phyloP scores from a whole-genome alignment of 306 rosid species.

The Begonia loranthoides region DNA sequence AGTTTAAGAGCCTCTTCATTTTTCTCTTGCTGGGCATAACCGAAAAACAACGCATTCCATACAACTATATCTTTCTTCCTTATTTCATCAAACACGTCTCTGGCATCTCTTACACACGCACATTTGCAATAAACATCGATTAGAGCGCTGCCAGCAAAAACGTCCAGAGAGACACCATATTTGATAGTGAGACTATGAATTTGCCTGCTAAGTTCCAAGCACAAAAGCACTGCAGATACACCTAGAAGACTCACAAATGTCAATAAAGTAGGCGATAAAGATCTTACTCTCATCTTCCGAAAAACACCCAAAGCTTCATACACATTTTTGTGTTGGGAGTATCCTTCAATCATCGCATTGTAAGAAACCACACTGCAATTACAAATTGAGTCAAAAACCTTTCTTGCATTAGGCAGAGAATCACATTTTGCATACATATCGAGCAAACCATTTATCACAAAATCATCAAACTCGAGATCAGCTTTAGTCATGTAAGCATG shows the following conservation, averaged over 20 bases:
- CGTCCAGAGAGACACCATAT: slow-evolving; percentile 53
- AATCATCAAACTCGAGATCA: slow-evolving; percentile 46
- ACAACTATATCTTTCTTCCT: slow-evolving; percentile 60
- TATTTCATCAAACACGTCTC: slow-evolving; percentile 60
- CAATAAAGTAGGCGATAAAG: slow-evolving; percentile 42
- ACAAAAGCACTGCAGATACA: slow-evolving; percentile 41
- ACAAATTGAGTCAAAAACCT: slow-evolving; percentile 37
- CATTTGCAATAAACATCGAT: slow-evolving; percentile 84
- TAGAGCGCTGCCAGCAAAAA: slow-evolving; percentile 69
- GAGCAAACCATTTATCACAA: slow-evolving; percentile 72
- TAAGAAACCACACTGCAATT: slow-evolving; percentile 53
- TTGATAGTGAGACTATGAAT: slow-evolving; percentile 53
- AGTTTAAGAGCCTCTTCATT: slow-evolving; percentile 65
- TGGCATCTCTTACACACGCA: slow-evolving; percentile 45
- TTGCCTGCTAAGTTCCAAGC: slow-evolving; percentile 57
- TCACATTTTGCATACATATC: slow-evolving; percentile 88
- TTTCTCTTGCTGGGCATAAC: slow-evolving; percentile 43
- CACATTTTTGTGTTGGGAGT: slow-evolving; percentile 43
- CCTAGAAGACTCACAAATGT: slow-evolving; percentile 83
- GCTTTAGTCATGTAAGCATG: slow-evolving; percentile 57
- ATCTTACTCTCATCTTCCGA: slow-evolving; percentile 41
- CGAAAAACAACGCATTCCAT: slow-evolving; percentile 81
- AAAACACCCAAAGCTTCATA: slow-evolving; percentile 57
- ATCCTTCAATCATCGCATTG: slow-evolving; percentile 93
- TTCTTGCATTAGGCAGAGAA: slow-evolving; percentile 55